phyloP scores from a whole-genome alignment of 2,329 filamentous ascomycete genomes.

The Scedosporium minutisporum region DNA sequence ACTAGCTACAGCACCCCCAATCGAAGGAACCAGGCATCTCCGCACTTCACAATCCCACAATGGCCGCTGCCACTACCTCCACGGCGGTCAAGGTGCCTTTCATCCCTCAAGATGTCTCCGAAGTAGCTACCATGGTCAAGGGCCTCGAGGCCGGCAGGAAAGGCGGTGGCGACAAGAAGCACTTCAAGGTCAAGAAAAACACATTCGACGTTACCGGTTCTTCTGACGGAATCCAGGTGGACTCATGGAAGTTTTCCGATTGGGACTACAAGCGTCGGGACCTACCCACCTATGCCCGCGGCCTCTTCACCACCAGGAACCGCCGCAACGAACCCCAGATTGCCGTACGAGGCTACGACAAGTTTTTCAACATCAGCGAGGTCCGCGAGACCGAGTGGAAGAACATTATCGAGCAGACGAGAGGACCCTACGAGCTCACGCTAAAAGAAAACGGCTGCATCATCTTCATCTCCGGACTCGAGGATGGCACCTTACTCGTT shows the following conservation, averaged over 20 bases:
- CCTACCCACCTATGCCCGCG: constrained; percentile 85
- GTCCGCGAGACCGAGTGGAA: constrained; percentile 73
- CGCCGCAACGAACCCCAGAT: constrained; percentile 63
- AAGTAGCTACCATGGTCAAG: constrained; percentile 56
- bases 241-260: constrained; percentile 90
- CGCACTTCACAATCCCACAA: background rate
- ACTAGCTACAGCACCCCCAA: background rate
- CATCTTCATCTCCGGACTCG: constrained; percentile 88
- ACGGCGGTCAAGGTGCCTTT: constrained; percentile 43
- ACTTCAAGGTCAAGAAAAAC: constrained; percentile 70
- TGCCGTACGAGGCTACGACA: constrained; percentile 85
- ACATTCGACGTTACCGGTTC: constrained; percentile 60
- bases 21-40: background rate
- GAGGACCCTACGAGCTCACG: constrained; percentile 87
- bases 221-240: constrained; percentile 56
- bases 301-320: constrained; percentile 78
- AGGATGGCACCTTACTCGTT: constrained; percentile 83
- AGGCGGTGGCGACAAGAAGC: constrained; percentile 40
- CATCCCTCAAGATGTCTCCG: constrained; percentile 56
- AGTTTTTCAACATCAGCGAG: constrained; percentile 94
- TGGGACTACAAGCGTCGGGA: constrained; percentile 88
- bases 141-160: constrained; percentile 50
- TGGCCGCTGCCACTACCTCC: constrained; percentile 6
- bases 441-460: constrained; percentile 99
- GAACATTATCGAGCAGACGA: constrained; percentile 64